Base-by-base conservation (phyloP, 2,329 filamentous ascomycete genomes). In the Hypoxylon sp. region DNA sequence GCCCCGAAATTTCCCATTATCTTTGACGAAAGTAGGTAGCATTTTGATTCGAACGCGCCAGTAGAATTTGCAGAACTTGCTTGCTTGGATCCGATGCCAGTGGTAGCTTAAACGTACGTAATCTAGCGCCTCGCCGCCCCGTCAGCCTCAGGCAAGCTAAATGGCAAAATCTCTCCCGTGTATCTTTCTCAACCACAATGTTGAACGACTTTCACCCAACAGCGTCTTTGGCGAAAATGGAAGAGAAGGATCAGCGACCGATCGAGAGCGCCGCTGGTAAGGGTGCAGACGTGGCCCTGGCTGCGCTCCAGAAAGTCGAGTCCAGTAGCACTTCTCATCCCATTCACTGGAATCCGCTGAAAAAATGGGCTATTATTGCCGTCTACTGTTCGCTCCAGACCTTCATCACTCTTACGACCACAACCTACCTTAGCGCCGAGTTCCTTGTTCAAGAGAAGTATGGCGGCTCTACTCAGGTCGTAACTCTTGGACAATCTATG, bases 401-500 rank as follows among this genome's bases (percentile, higher is more conserved):
- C 27, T 81, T 82, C 61, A 77, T 82, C 46, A 78, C 79, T 19
- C 68, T 82, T 50, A 78, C 79, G 3, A 79, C 78, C 17, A 82
- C 81, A 15, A 78, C 77, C 10, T 82, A 80, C 67, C 76, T 82
- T 53, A 78, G 79, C 46, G 79, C 77, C 8, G 79, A 82, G 69
- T 79, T 74, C 61, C 65, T 79, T 51, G 75, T 82, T 61, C 60
- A 78, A 68, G 78, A 80, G 59, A 77, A 80, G 70, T 82, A 75
- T 69, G 79, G 79, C 44, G 76, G 75, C 48, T 73, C 73, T 5
- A 76, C 77, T 10, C 81, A 83, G 67, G 76, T 82, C 10, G 73
- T 80, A 4, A 78, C 80, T 13, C 71, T 82, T 0, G 81, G 81
- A 13, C 81, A 83, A 72, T 79, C 76, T 60, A 76, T 83, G 74